A percentile compares a stretch with the other conserved stretches of the same genome.
phyloP scores from a whole-genome alignment of 257 asterid genomes.

The Henckelia pumila region DNA sequence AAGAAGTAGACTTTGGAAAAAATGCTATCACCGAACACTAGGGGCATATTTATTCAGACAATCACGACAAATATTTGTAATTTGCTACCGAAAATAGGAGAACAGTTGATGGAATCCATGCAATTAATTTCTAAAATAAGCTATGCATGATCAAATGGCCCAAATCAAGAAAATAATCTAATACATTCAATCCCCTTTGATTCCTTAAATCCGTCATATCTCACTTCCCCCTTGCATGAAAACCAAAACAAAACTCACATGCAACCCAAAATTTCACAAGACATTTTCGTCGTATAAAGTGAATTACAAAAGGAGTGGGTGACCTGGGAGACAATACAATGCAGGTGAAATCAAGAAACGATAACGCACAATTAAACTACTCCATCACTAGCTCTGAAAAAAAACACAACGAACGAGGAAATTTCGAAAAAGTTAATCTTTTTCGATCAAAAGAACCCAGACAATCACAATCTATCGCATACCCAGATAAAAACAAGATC shows the following conservation, averaged over 20 bases:
- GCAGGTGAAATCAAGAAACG: slow-evolving; percentile 24
- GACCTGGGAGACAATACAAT: slow-evolving; percentile 14
- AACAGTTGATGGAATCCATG: slow-evolving; percentile 6
- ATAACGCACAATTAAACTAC: background rate
- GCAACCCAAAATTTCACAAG: slow-evolving; percentile 26
- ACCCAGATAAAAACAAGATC: background rate
- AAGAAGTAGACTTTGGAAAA: background rate
- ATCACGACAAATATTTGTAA: background rate
- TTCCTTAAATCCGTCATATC: slow-evolving; percentile 20
- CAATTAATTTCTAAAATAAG: slow-evolving; percentile 20
- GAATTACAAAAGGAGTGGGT: background rate
- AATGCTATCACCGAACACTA: background rate
- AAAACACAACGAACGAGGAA: background rate
- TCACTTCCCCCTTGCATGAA: slow-evolving; percentile 22
- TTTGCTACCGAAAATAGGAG: background rate
- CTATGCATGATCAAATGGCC: slow-evolving; percentile 30
- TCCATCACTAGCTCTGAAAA: background rate
- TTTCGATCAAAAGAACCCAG: background rate
- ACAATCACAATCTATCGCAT: background rate
- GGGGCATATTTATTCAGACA: slow-evolving; percentile 1
- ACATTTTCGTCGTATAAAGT: background rate
- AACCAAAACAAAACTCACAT: slow-evolving; percentile 32
- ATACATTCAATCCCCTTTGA: slow-evolving; percentile 9
- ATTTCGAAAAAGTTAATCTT: background rate
- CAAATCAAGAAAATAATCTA: slow-evolving; percentile 23